A percentile compares a stretch with the other conserved stretches of the same genome.
Conservation (phyloP, 768 basidiomycete genomes). For the Tulasnella sp. region DNA sequence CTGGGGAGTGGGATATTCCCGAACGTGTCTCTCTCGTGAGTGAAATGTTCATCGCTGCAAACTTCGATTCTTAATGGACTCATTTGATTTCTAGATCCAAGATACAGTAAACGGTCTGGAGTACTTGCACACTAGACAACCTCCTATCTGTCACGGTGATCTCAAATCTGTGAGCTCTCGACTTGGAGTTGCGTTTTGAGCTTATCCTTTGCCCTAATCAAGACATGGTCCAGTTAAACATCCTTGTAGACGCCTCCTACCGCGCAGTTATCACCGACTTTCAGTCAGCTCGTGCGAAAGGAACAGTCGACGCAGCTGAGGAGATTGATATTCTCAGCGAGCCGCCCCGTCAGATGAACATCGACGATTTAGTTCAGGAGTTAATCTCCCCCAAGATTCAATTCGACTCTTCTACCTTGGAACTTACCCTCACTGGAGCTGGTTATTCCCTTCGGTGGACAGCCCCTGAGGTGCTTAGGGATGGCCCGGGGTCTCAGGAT, state of each 20-base stretch:
- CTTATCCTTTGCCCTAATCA: neutral
- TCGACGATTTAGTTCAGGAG: neutral
- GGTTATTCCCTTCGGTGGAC: neutral
- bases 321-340: neutral
- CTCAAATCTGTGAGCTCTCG: neutral
- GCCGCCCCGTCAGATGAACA: no score
- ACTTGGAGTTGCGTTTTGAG: neutral
- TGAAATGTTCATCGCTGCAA: neutral
- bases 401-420: neutral
- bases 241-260: neutral
- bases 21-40: neutral
- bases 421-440: neutral
- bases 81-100: neutral
- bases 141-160: neutral
- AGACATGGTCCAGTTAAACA: neutral
- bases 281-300: neutral
- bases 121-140: neutral
- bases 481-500: neutral
- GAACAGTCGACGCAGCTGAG: neutral
- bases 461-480: neutral
- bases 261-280: neutral
- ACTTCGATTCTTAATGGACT: neutral
- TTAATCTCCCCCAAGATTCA: neutral
- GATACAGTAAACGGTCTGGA: neutral
- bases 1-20: neutral